Conservation (phyloP, 2,329 filamentous ascomycete species). For the Phoma sp. region DNA sequence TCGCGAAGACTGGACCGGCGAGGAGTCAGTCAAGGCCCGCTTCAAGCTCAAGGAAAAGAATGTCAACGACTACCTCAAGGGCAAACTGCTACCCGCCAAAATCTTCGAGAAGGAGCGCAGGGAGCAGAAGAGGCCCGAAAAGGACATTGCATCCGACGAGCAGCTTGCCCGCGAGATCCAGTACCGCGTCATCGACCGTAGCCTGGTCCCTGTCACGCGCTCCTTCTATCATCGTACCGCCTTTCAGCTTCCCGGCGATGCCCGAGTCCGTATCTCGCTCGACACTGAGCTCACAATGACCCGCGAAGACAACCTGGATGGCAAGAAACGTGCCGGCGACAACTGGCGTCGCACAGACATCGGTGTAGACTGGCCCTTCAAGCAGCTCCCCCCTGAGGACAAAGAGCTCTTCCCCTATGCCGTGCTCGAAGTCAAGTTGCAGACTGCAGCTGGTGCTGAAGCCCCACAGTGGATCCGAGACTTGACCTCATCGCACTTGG, state of each 20-base stretch:
- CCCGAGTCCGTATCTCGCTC: slow-evolving; percentile 92
- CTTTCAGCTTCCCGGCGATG: slow-evolving; percentile 96
- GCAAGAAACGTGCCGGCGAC: slow-evolving; percentile 74
- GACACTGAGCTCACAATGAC: slow-evolving; percentile 96
- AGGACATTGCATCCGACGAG: slow-evolving; percentile 90
- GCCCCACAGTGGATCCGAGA: slow-evolving; percentile 97
- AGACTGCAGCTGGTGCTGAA: slow-evolving; percentile 94
- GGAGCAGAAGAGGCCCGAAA: slow-evolving; percentile 91
- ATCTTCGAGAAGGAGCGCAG: slow-evolving; percentile 97
- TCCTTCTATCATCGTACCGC: slow-evolving; percentile 99
- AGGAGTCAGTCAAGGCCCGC: slow-evolving; percentile 97
- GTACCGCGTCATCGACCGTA: slow-evolving; percentile 87
- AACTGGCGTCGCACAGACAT: slow-evolving; percentile 99
- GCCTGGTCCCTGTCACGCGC: slow-evolving; percentile 86
- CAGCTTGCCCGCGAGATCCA: slow-evolving; percentile 90
- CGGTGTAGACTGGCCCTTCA: slow-evolving; percentile 93
- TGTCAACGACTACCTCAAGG: slow-evolving; percentile 87
- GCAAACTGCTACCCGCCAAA: slow-evolving; percentile 81
- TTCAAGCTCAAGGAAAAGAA: slow-evolving; percentile 98
- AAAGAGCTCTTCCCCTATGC: slow-evolving; percentile 94
- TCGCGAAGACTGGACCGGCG: slow-evolving; percentile 97
- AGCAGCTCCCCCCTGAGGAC: slow-evolving; percentile 83
- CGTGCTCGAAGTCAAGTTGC: slow-evolving; percentile 94
- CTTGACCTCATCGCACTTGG: slow-evolving; percentile 88
- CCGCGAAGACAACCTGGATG: slow-evolving; percentile 93